A percentile compares a stretch with the other conserved stretches of the same genome.
These are phyloP conservation scores for Fusarium falciforme DNA, from an alignment of 2,329 filamentous ascomycete species.

Conservation along the genomic window DNA sequence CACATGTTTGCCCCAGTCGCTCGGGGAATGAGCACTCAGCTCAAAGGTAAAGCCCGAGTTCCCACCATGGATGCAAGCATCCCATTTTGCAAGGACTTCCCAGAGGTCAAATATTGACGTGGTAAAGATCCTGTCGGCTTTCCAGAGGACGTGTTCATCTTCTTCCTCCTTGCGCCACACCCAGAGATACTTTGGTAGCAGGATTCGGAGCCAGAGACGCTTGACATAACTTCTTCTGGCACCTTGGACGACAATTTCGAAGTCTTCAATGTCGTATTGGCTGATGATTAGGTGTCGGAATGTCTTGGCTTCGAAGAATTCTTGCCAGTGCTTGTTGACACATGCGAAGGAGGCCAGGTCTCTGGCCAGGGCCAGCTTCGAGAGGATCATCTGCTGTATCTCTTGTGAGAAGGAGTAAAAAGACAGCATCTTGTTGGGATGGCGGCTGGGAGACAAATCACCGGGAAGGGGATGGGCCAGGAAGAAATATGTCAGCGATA, in stretches of 20 bases:
- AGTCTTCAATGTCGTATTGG: not conserved
- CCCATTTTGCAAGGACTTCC: not conserved
- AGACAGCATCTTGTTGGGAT: not conserved
- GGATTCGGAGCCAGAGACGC: constrained; percentile 15
- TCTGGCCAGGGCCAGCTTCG: rapidly evolving
- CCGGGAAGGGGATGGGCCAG: not conserved
- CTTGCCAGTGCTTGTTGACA: constrained; percentile 13
- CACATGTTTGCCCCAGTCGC: not conserved
- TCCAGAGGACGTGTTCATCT: not conserved
- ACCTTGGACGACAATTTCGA: not conserved
- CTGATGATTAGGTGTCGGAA: constrained; percentile 4
- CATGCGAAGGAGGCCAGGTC: not conserved
- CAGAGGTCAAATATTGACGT: not conserved
- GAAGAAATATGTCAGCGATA: not conserved
- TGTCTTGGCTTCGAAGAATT: constrained; percentile 8
- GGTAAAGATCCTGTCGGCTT: constrained; percentile 4
- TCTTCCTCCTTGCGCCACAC: not conserved
- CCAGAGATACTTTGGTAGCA: not conserved
- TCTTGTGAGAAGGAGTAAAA: constrained; percentile 12
- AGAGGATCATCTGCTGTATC: not conserved
- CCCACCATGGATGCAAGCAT: rapidly evolving
- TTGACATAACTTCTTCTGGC: not conserved
- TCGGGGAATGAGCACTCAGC: not conserved
- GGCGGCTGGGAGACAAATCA: not conserved
- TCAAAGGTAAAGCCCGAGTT: constrained; percentile 4